A percentile compares a stretch with the other conserved stretches of the same genome.
phyloP scores from a whole-genome alignment of 75 land plant species.

The Chamaecyparis obtusa region DNA sequence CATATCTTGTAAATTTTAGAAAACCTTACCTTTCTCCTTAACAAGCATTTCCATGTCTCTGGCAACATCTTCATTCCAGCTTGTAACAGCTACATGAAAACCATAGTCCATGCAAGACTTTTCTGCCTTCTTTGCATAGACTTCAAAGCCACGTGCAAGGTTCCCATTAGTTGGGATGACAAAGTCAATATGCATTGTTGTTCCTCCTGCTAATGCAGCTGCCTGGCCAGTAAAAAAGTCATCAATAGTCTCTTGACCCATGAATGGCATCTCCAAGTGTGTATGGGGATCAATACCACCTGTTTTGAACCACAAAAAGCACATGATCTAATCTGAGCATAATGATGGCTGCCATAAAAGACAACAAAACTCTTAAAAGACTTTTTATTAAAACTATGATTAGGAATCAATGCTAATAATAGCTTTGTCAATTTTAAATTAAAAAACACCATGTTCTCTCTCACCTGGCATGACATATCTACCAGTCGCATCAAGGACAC shows the following conservation, averaged over 20 bases:
- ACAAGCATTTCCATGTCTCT: slow-evolving; percentile 93
- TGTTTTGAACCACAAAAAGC: slow-evolving; percentile 19
- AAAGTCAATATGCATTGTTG: slow-evolving; percentile 98
- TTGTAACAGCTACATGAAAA: slow-evolving; percentile 96
- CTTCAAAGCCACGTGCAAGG: slow-evolving; percentile 69
- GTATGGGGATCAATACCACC: slow-evolving; percentile 99
- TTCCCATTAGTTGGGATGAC: slow-evolving; percentile 88
- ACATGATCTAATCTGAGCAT: neutral
- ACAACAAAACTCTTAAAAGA: neutral
- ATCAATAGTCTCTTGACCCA: slow-evolving; percentile 80
- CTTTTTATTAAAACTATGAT: neutral
- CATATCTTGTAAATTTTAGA: neutral
- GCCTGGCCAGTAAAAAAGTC: slow-evolving; percentile 94
- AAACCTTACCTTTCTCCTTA: slow-evolving; percentile 71
- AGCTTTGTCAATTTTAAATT: neutral
- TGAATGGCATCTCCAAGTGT: slow-evolving; percentile 87
- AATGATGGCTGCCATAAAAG: neutral
- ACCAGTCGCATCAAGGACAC: slow-evolving; percentile 89
- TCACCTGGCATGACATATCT: slow-evolving; percentile 98
- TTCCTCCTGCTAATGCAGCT: slow-evolving; percentile 96
- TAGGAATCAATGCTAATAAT: neutral
- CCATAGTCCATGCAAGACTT: slow-evolving; percentile 96
- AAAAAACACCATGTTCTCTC: neutral
- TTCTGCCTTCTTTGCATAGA: slow-evolving; percentile 70
- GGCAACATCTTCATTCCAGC: slow-evolving; percentile 85